A percentile compares a stretch with the other conserved stretches of the same genome.
Evolutionary conservation across 2,329 filamentous ascomycete genomes (phyloP).

Genomic region (Fusarium sp.): DNA sequence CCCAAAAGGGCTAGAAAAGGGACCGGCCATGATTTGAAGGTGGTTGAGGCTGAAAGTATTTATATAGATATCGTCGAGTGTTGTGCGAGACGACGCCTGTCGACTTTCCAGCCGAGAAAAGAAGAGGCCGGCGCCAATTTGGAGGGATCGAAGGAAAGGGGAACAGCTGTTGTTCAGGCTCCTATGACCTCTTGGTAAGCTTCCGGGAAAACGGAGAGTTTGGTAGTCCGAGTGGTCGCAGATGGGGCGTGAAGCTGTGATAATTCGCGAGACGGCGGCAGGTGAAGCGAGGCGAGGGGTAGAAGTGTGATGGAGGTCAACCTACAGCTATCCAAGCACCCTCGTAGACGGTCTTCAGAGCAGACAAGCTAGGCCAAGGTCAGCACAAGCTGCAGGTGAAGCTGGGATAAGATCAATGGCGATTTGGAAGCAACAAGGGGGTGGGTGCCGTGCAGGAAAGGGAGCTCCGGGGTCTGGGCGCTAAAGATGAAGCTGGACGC

Average conservation of each 20-base stretch:
- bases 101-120: constrained; percentile 73
- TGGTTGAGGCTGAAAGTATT: not conserved
- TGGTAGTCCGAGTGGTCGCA: not conserved
- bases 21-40: constrained; percentile 73
- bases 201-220: constrained; percentile 56
- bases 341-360: constrained; percentile 16
- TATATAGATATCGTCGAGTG: constrained; percentile 12
- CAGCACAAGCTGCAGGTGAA: constrained; percentile 28
- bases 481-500: constrained; percentile 40
- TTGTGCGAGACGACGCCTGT: constrained; percentile 54
- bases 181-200: constrained; percentile 72
- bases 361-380: constrained; percentile 26
- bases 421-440: constrained; percentile 32
- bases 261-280: not conserved
- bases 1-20: constrained; percentile 80
- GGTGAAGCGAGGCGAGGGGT: constrained; percentile 5
- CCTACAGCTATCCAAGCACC: constrained; percentile 37
- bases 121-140: constrained; percentile 80
- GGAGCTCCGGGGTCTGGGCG: constrained; percentile 31
- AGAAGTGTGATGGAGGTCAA: constrained; percentile 21
- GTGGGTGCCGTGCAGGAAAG: constrained; percentile 29
- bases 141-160: constrained; percentile 72
- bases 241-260: not conserved
- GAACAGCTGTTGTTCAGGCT: constrained; percentile 71
- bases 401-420: constrained; percentile 15